Evolutionary conservation across 495 filamentous ascomycete species (phyloP).

Genomic region (Penicillium goetzii): DNA sequence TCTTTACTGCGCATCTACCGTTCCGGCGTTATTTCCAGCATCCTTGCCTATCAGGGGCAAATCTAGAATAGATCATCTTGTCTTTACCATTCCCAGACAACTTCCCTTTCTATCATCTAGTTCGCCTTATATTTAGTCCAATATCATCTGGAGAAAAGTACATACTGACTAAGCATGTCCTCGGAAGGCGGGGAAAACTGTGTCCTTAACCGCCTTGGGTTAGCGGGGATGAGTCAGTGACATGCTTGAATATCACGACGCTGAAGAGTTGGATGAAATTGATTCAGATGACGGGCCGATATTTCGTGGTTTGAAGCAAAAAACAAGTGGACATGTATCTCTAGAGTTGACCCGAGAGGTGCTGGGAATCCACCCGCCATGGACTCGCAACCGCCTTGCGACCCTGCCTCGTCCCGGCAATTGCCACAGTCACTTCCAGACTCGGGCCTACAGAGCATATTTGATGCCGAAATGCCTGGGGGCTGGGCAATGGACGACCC

Average conservation of each 20-base stretch:
- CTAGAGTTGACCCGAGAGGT: background rate
- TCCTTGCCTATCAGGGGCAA: background rate
- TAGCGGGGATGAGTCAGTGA: slow-evolving; percentile 9
- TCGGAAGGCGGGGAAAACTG: background rate
- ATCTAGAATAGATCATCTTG: background rate
- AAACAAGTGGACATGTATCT: background rate
- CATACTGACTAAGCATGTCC: slow-evolving; percentile 8
- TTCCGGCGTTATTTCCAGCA: background rate
- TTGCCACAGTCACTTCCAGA: slow-evolving; percentile 20
- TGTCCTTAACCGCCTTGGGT: slow-evolving; percentile 5
- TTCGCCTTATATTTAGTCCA: background rate
- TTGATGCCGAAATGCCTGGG: slow-evolving; percentile 5
- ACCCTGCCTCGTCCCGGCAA: slow-evolving; percentile 14
- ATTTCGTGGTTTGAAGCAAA: background rate
- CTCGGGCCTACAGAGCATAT: slow-evolving; percentile 17
- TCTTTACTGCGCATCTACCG: too few relatives aligned
- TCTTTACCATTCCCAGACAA: background rate
- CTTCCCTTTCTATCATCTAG: background rate
- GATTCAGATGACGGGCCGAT: background rate
- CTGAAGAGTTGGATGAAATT: background rate
- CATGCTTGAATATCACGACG: slow-evolving; percentile 5
- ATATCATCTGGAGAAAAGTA: background rate
- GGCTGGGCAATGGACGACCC: slow-evolving; percentile 11
- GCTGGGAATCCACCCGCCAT: slow-evolving; percentile 8
- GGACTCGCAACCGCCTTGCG: slow-evolving; percentile 12